These are phyloP conservation scores for Ceratobasidium sp. DNA, from an alignment of 1,284 basidiomycete species.

Conservation along the genomic window DNA sequence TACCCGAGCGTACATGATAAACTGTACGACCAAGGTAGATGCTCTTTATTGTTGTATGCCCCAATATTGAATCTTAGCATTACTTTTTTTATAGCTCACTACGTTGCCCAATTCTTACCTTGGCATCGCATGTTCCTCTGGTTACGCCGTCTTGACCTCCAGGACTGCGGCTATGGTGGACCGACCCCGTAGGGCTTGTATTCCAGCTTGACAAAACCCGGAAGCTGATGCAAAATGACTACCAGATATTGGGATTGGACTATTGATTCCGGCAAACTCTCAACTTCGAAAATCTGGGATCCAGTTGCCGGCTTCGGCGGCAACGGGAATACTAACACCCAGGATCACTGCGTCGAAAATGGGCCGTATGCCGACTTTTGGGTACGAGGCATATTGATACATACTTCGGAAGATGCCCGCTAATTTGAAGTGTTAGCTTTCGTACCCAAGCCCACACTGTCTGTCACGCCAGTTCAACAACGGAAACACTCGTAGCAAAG, in stretches of 20 bases:
- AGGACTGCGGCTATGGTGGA: constrained; percentile 41
- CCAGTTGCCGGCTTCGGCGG: constrained; percentile 36
- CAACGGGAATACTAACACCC: constrained; percentile 31
- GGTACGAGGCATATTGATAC: background rate
- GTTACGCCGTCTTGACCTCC: constrained; percentile 35
- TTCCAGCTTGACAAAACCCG: background rate
- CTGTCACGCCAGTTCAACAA: constrained; percentile 42
- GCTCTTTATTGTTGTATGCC: background rate
- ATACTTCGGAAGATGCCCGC: background rate
- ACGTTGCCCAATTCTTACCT: constrained; percentile 36
- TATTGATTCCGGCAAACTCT: constrained; percentile 37
- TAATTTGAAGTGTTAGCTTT: constrained; percentile 5
- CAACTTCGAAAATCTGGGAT: constrained; percentile 37
- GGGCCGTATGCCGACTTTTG: constrained; percentile 40
- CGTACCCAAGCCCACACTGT: constrained; percentile 31
- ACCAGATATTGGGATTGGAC: constrained; percentile 46
- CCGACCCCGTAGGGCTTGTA: constrained; percentile 25
- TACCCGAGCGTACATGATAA: constrained; percentile 42
- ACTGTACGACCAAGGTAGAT: constrained; percentile 29
- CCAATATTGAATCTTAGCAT: background rate
- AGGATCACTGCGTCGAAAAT: constrained; percentile 30
- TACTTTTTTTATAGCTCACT: constrained; percentile 12
- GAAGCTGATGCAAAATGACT: background rate
- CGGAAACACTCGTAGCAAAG: constrained; percentile 18
- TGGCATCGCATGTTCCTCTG: constrained; percentile 42